Evolutionary conservation across 331 rosid species (phyloP).

Genomic region (Quercus tomentella): DNA sequence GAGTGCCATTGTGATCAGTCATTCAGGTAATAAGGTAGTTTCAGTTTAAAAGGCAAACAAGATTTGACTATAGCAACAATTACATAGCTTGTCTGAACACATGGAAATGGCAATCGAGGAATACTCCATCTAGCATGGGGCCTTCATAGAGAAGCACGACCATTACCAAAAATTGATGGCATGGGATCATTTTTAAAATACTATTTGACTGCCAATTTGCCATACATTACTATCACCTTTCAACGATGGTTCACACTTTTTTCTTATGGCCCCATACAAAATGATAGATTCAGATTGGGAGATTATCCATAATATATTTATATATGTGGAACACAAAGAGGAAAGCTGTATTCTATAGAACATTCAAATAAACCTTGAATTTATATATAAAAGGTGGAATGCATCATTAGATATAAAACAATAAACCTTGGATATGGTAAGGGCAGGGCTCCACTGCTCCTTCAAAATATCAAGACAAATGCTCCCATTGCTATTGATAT

Average conservation of each 20-base stretch:
- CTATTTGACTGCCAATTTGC: neutral
- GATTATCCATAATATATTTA: neutral
- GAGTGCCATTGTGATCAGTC: neutral
- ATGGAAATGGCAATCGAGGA: neutral
- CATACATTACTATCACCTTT: neutral
- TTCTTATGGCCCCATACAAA: neutral
- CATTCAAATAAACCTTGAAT: neutral
- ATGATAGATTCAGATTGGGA: neutral
- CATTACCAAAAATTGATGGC: neutral
- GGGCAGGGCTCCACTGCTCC: slow-evolving; percentile 82
- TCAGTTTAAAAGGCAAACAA: neutral
- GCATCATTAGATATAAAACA: neutral
- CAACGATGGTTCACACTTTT: neutral
- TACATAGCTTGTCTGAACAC: neutral
- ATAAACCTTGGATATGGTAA: slow-evolving; percentile 61
- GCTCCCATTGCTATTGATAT: slow-evolving; percentile 70
- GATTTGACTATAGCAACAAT: neutral
- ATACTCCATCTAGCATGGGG: neutral
- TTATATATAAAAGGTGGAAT: neutral
- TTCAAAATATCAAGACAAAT: slow-evolving; percentile 76
- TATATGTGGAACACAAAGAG: neutral
- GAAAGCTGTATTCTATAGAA: neutral
- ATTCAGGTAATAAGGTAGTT: neutral
- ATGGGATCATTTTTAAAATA: neutral
- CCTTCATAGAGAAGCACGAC: neutral